These are phyloP conservation scores for Cryptococcus sp. DNA, from an alignment of 1,284 basidiomycete species.

Conservation along the genomic window DNA sequence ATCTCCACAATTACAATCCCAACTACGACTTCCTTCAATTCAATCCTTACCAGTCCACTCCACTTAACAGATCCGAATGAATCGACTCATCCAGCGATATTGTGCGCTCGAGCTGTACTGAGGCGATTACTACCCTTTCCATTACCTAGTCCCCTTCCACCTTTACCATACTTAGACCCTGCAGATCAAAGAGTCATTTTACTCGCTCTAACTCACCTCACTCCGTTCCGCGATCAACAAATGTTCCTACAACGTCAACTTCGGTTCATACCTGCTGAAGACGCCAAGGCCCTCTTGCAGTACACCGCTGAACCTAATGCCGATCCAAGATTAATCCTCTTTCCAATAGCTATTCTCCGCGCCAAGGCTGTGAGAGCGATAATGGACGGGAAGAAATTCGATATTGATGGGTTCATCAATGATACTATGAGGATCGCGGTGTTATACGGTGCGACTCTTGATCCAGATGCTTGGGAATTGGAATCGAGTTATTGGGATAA, in stretches of 20 bases:
- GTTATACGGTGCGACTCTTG: slow-evolving; percentile 19
- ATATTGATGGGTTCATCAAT: slow-evolving; percentile 14
- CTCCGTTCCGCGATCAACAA: slow-evolving; percentile 5
- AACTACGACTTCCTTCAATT: background rate
- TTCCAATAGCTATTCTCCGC: slow-evolving; percentile 21
- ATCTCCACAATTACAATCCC: background rate
- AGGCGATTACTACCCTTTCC: slow-evolving; percentile 9
- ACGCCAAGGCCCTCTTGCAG: slow-evolving; percentile 13
- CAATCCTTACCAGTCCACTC: background rate
- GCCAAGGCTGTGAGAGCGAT: slow-evolving; percentile 8
- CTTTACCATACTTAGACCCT: slow-evolving; percentile 10
- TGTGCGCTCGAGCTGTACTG: slow-evolving; percentile 14
- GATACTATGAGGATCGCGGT: slow-evolving; percentile 7
- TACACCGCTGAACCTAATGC: slow-evolving; percentile 12
- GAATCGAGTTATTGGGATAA: slow-evolving; percentile 16
- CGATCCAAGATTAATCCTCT: slow-evolving; percentile 15
- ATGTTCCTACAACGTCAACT: slow-evolving; percentile 12
- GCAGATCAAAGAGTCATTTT: slow-evolving; percentile 16
- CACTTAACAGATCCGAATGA: background rate
- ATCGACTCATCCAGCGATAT: slow-evolving; percentile 9
- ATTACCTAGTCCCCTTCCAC: slow-evolving; percentile 6
- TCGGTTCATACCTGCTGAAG: slow-evolving; percentile 6
- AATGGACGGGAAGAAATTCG: slow-evolving; percentile 5
- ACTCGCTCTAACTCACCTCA: slow-evolving; percentile 16
- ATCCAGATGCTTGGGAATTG: slow-evolving; percentile 25